Evolutionary conservation across 2,329 filamentous ascomycete genomes (phyloP).

Genomic region (Talaromyces sp.): DNA sequence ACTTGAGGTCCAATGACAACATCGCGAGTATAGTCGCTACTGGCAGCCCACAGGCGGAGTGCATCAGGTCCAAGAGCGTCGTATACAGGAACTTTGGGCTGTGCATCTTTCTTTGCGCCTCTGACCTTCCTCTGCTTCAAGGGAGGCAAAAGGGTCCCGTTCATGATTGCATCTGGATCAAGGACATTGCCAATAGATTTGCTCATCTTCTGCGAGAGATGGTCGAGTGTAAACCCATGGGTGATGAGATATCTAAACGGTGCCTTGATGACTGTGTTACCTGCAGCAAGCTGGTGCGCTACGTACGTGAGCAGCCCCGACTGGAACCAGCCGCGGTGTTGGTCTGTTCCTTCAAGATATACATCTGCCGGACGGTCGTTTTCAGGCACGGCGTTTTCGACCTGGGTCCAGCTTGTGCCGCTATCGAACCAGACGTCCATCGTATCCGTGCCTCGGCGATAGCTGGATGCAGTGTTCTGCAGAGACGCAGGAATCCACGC

Average conservation of each 20-base stretch:
- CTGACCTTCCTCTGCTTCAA: constrained; percentile 58
- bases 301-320: constrained; percentile 86
- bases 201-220: constrained; percentile 94
- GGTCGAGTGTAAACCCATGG: constrained; percentile 89
- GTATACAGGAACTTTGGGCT: constrained; percentile 38
- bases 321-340: constrained; percentile 98
- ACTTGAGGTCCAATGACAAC: constrained; percentile 74
- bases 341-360: constrained; percentile 90
- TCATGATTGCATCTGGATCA: constrained; percentile 74
- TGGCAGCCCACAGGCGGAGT: constrained; percentile 83
- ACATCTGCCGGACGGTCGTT: constrained; percentile 59
- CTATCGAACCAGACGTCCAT: constrained; percentile 99
- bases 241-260: constrained; percentile 90
- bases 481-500: constrained; percentile 70
- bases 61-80: constrained; percentile 80
- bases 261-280: constrained; percentile 39
- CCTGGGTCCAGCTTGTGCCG: constrained; percentile 78
- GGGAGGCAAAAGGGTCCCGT: constrained; percentile 69
- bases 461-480: constrained; percentile 41
- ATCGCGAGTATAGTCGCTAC: constrained; percentile 85
- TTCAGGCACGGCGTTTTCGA: constrained; percentile 29
- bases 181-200: constrained; percentile 92
- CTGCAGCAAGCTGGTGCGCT: constrained; percentile 46
- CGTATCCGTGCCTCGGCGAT: constrained; percentile 77
- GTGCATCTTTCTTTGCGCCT: constrained; percentile 37